Evolutionary conservation across 2,329 filamentous ascomycete genomes (phyloP), one percentile per base, ranked within the genome.

Genomic region (Cladophialophora psammophila): DNA sequence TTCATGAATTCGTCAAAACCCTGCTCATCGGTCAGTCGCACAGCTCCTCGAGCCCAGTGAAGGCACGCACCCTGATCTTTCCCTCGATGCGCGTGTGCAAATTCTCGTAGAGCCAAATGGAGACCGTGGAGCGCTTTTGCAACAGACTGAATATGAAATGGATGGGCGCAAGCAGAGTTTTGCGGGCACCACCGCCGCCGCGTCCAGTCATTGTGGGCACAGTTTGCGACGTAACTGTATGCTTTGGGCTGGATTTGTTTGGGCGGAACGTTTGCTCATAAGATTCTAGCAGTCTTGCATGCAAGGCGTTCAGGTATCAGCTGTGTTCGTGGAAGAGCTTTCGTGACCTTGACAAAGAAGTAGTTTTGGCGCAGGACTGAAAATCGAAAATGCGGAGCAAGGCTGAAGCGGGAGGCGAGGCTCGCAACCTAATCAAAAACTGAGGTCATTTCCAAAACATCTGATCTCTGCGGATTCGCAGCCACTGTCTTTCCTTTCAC

Each of bases 1-100:
- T 99, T 99, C 94, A 99, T 97, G 83, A 98, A 99, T 80, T 99
- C 95, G 78, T 99, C 95, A 73, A 99, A 99, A 13, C 95, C 94
- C 93, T 97, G n/a, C 52, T 38, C 31, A 15, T 45, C 2, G 15
- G 42, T 72, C 63, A 73, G 70, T 40, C 20, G n/a, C 20, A 55
- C n/a, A n/a, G 53, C 34, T n/a, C 12, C 53, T 65, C 35, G 6
- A 55, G 53, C 26, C 32, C 45, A 50, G 18, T 15, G 15, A 15
- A 26, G 34, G 40, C 31, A 80, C 89, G 71, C 80, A 96, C 94
- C 76, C 95, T 88, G 72, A 99, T 97, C 83, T 94, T 97, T 69
- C 95, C 95, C 82, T 98, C 94, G 76, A 99, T 97, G 68, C 95
- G 87, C 76, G 97, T 94, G 13, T 90, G 89, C 62, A 98, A 84